Evolutionary conservation across 305 asterid genomes (phyloP), one percentile per base, ranked within the genome.

Genomic region (Stenogyne calaminthoides): DNA sequence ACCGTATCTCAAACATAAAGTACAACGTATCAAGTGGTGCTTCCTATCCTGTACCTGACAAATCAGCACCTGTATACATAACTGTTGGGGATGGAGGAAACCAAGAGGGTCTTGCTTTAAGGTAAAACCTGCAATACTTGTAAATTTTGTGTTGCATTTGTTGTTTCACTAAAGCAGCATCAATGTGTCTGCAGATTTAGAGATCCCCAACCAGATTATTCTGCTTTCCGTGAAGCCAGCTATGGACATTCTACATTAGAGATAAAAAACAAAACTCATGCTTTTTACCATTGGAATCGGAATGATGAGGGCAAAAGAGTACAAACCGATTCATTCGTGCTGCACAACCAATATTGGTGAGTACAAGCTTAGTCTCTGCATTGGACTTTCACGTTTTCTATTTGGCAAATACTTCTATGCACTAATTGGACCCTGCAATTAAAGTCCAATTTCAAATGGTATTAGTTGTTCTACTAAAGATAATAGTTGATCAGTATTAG

Each of bases 51-150:
- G 74, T 81, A 27, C 95, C 96, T 0, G 94, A 92, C 81, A 89
- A 92, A 83, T 85, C 91, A 49, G 99, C 99, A 69, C 99, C 99
- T 55, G 81, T 92, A 64, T 95, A 95, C 80, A 83, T 95, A 10
- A 95, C 98, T 46, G 98, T 92, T 27, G 99, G 99, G 22, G 98
- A 95, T 84, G 99, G 99, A 78, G 99, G 99, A 82, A 95, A 95
- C 82, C 98, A 88, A 80, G 99, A 95, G 84, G 99, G 99, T 68
- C 97, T 95, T 74, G 99, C 99, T 69, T 57, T 49, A 68, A 92
- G 80, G 99, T 89, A 82, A 82, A 65, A 44, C 15, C 54, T 59
- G 25, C 72, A 18, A 58, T 59, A 9, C 76, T 29, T 32, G 14
- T 42, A 11, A 47, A 64, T 25, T 62, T 59, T 56, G 27, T 57